Evolutionary conservation across 176 grass and related monocot species (phyloP), one percentile per base, ranked within the genome.

Genomic region (Avena atlantica): DNA sequence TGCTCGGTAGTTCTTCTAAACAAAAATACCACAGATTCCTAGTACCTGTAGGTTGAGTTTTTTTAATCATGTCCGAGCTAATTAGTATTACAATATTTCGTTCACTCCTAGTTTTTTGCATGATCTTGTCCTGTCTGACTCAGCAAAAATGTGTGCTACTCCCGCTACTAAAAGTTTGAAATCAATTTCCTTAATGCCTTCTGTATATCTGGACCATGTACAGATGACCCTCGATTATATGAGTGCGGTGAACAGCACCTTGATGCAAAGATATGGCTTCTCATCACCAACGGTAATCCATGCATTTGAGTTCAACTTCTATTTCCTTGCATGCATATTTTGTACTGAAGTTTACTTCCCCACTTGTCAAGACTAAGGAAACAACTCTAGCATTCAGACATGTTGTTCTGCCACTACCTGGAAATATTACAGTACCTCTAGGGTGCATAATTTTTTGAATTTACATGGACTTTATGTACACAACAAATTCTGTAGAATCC

Each of bases 191-290:
- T 25, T 53, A 86, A 79, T 70, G 40, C 8, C 56, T 65, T 85
- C 20, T 76, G 31, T 56, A 31, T 76, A 52, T 83, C 60, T 83
- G 61, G 52, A 62, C 21, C 72, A 70, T 69, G 52, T 68, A 70
- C 92, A 98, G 96, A 95, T 98, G 96, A 98, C 91, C 47, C 83
- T 98, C 8, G 88, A 95, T 94, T 98, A 98, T 78, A 89, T 95
- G 86, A 89, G 89, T 81, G 96, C 90, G 29, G 73, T 89, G 50
- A 98, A 95, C 83, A 91, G 86, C 58, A 42, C 90, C 9, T 89
- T 95, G 75, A 95, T 98, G 93, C 86, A 94, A 92, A 93, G 88
- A 92, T 98, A 98, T 82, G 96, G 96, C 8, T 95, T 98, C 90
- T 98, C 96, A 61, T 98, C 93, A 84, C 82, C 96, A 81, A 84